A percentile compares a stretch with the other conserved stretches of the same genome.
Evolutionary conservation across 2,329 filamentous ascomycete genomes (phyloP).

Genomic region (Sclerotiophoma versabilis): DNA sequence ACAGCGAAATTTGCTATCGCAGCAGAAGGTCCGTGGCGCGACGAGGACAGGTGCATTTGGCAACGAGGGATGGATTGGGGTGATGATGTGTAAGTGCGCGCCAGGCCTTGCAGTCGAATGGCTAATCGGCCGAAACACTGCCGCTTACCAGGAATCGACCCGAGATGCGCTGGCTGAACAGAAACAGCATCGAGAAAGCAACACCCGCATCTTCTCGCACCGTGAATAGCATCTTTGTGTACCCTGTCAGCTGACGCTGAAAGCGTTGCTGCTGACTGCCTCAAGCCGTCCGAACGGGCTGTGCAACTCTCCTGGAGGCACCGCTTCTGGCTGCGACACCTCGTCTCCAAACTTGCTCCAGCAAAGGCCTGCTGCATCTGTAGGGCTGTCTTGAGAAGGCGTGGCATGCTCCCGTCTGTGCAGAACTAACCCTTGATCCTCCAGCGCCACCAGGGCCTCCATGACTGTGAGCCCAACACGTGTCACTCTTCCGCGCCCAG

Average conservation of each 20-base stretch:
- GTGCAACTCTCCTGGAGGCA: conserved; percentile 4
- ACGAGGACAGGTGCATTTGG: conserved; percentile 33
- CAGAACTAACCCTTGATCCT: conserved; percentile 9
- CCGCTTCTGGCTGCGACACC: conserved; percentile 6
- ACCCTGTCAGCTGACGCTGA: conserved; percentile 18
- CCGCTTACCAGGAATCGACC: conserved; percentile 25
- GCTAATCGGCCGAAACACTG: conserved; percentile 6
- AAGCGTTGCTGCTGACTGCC: conserved; percentile 11
- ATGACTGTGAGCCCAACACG: conserved; percentile 17
- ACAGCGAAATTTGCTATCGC: conserved; percentile 31
- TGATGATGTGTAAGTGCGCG: conserved; percentile 13
- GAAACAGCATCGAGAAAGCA: conserved; percentile 21
- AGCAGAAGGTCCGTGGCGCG: conserved; percentile 32
- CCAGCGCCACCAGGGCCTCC: conserved; percentile 10
- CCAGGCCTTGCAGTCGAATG: conserved; percentile 1
- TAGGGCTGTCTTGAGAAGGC: conserved; percentile 32
- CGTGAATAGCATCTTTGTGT: conserved; percentile 10
- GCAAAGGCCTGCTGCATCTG: conserved; percentile 25
- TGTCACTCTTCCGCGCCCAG: conserved; percentile 11
- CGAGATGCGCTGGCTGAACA: conserved; percentile 24
- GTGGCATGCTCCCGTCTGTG: conserved; percentile 12
- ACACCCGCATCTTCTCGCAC: conserved; percentile 8
- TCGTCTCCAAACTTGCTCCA: conserved; percentile 7
- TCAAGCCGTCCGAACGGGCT: conserved; percentile 14
- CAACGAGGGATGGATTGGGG: conserved; percentile 21